A percentile compares a stretch with the other conserved stretches of the same genome.
These are phyloP conservation scores for Lophiotrema nucula DNA, from an alignment of 495 filamentous ascomycete genomes.

Conservation along the genomic window DNA sequence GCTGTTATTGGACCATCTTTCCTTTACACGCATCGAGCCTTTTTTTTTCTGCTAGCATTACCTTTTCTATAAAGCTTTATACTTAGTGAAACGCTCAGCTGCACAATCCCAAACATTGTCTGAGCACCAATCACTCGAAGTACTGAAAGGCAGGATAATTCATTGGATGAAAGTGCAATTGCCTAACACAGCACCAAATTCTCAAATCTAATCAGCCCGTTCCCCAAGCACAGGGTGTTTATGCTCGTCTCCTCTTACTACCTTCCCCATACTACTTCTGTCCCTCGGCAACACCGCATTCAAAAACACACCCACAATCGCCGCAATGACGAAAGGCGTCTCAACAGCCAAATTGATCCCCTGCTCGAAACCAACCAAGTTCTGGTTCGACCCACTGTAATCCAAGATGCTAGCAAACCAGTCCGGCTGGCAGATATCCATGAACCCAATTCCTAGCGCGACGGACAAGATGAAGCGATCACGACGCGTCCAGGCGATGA, in stretches of 20 bases:
- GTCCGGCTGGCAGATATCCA: conserved; percentile 43
- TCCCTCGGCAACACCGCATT: conserved; percentile 25
- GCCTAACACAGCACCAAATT: no score
- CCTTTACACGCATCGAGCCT: no score
- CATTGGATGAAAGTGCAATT: no score
- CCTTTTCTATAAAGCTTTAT: no score
- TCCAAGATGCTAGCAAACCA: conserved; percentile 34
- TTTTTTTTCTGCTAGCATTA: no score
- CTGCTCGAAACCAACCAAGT: conserved; percentile 41
- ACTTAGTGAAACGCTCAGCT: no score
- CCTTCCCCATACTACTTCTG: not conserved
- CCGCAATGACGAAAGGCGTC: conserved; percentile 44
- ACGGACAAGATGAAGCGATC: conserved; percentile 45
- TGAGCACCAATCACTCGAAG: no score
- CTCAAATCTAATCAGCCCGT: no score
- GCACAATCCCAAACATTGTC: no score
- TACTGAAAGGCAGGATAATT: no score
- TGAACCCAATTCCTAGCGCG: conserved; percentile 41
- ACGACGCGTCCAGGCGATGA: conserved; percentile 40
- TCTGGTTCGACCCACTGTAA: conserved; percentile 18
- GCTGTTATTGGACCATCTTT: no score
- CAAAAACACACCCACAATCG: conserved; percentile 43
- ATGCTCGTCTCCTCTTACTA: not conserved
- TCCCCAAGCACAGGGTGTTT: not conserved
- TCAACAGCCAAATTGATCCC: conserved; percentile 40